These are phyloP conservation scores for Stentor roeselii DNA, from an alignment of 73 alveolate species.

Conservation along the genomic window DNA sequence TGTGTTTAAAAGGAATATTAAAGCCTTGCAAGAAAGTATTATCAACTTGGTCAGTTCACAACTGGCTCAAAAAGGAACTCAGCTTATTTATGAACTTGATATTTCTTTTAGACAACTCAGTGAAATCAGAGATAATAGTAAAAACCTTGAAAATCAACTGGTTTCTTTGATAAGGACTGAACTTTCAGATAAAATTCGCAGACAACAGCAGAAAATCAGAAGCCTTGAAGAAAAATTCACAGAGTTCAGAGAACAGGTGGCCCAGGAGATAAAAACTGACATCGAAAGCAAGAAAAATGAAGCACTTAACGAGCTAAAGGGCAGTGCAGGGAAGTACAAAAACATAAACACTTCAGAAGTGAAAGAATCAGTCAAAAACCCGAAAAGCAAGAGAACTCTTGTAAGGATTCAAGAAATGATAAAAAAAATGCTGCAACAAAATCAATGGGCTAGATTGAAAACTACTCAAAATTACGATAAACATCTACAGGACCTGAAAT, in stretches of 20 bases:
- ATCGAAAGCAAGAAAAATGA: constrained; percentile 61
- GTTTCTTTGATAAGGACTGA: constrained; percentile 72
- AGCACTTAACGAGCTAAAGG: constrained; percentile 45
- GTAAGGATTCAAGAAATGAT: constrained; percentile 37
- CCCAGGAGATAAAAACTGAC: constrained; percentile 69
- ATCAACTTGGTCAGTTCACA: constrained; percentile 55
- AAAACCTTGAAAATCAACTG: constrained; percentile 75
- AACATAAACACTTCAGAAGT: constrained; percentile 17
- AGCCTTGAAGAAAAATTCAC: constrained; percentile 63
- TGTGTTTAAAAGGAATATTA: not conserved
- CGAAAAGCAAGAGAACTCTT: constrained; percentile 31
- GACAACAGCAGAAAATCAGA: constrained; percentile 57
- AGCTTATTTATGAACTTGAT: constrained; percentile 87
- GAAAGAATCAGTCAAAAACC: constrained; percentile 29
- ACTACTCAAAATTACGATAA: constrained; percentile 65
- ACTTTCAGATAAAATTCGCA: constrained; percentile 60
- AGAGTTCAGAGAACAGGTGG: constrained; percentile 71
- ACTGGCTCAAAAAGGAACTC: constrained; percentile 62
- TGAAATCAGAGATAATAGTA: constrained; percentile 77
- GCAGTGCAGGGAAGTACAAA: constrained; percentile 47
- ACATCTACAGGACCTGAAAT: constrained; percentile 77
- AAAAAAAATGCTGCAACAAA: constrained; percentile 37
- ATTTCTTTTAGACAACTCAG: constrained; percentile 72
- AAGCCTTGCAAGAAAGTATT: constrained; percentile 22
- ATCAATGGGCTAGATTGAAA: constrained; percentile 41